Evolutionary conservation across 2,329 filamentous ascomycete genomes (phyloP).

Genomic region (Sclerotinia borealis): DNA sequence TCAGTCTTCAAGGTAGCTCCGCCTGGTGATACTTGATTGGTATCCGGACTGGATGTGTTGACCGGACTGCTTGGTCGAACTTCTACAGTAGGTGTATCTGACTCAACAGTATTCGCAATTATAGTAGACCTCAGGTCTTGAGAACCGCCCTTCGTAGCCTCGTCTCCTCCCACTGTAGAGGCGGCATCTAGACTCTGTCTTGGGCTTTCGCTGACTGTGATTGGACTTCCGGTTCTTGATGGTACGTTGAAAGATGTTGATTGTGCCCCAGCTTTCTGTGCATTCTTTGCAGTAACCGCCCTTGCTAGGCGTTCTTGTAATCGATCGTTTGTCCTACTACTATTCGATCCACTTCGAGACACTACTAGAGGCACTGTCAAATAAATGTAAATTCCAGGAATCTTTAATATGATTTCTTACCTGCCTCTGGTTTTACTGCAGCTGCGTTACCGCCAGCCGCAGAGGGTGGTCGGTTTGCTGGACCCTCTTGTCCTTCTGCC

Average conservation of each 20-base stretch:
- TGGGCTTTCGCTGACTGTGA: slow-evolving; percentile 38
- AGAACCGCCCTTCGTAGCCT: neutral
- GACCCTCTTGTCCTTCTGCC: slow-evolving; percentile 62
- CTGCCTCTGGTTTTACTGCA: slow-evolving; percentile 33
- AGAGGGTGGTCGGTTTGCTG: slow-evolving; percentile 25
- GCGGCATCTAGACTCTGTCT: slow-evolving; percentile 41
- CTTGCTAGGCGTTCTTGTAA: slow-evolving; percentile 85
- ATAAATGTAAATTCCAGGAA: neutral
- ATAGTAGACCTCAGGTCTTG: slow-evolving; percentile 8
- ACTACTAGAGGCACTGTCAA: slow-evolving; percentile 34
- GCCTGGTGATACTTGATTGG: slow-evolving; percentile 14
- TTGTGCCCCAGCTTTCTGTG: slow-evolving; percentile 41
- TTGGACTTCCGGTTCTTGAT: slow-evolving; percentile 49
- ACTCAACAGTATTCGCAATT: neutral
- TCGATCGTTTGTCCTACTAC: slow-evolving; percentile 64
- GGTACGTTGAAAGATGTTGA: slow-evolving; percentile 42
- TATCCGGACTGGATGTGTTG: neutral
- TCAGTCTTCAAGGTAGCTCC: slow-evolving; percentile 20
- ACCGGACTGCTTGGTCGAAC: slow-evolving; percentile 15
- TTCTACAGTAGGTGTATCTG: slow-evolving; percentile 17
- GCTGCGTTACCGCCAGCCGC: slow-evolving; percentile 36
- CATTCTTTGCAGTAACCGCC: slow-evolving; percentile 69
- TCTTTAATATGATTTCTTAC: slow-evolving; percentile 27
- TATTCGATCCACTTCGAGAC: slow-evolving; percentile 60
- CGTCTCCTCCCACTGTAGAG: slow-evolving; percentile 13